A percentile compares a stretch with the other conserved stretches of the same genome.
Evolutionary conservation across 495 filamentous ascomycete species (phyloP).

Genomic region (Penicillium subrubescens): DNA sequence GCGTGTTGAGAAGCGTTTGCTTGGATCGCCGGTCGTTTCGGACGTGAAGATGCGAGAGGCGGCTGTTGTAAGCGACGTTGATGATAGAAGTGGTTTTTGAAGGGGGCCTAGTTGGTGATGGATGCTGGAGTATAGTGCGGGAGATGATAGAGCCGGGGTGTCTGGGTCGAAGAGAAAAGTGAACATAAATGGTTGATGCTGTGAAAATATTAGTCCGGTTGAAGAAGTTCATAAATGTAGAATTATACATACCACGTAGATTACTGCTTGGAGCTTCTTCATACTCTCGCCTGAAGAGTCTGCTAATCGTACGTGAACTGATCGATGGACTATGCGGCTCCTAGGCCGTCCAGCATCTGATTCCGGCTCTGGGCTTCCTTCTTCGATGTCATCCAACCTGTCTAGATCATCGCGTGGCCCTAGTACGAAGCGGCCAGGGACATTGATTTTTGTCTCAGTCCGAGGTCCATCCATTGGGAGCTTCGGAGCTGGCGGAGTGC

Average conservation of each 20-base stretch:
- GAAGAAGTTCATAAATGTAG: not conserved
- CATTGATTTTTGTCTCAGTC: conserved; percentile 4
- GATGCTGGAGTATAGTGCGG: conserved; percentile 76
- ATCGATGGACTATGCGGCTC: conserved; percentile 51
- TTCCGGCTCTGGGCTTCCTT: conserved; percentile 25
- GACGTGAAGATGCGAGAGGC: conserved; percentile 47
- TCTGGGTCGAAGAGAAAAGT: conserved; percentile 80
- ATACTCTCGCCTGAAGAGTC: conserved; percentile 17
- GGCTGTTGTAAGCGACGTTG: conserved; percentile 60
- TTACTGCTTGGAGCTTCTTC: conserved; percentile 67
- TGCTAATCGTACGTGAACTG: conserved; percentile 47
- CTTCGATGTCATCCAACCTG: conserved; percentile 33
- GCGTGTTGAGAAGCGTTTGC: conserved; percentile 28
- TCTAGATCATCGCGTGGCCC: conserved; percentile 34
- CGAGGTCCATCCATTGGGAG: not conserved
- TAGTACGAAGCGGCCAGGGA: conserved; percentile 23
- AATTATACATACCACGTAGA: conserved; percentile 58
- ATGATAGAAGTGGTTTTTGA: conserved; percentile 66
- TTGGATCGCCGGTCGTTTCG: conserved; percentile 29
- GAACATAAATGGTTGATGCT: conserved; percentile 86
- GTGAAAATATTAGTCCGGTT: not conserved
- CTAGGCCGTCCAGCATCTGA: conserved; percentile 28
- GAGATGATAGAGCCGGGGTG: conserved; percentile 65
- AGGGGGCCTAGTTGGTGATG: conserved; percentile 82
- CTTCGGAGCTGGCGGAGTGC: not conserved